Conservation (phyloP, 208 protist genomes). For the Leishmania mexicana region DNA sequence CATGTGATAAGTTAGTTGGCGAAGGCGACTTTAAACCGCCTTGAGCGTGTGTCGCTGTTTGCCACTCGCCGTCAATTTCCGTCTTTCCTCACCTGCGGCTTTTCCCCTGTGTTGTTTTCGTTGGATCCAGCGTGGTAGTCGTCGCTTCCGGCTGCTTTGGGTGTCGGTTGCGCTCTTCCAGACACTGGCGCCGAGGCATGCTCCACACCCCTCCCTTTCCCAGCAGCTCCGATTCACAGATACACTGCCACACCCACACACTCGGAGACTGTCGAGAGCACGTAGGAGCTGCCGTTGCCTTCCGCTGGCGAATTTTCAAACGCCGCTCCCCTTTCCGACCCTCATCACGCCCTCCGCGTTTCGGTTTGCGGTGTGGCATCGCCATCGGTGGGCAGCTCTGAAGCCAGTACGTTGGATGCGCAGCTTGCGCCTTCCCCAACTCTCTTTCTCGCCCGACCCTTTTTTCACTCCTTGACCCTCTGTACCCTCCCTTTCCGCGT, state of each 20-base stretch:
- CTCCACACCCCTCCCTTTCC: neutral
- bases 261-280: neutral
- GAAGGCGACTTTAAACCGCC: too few species aligned
- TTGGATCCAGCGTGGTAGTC: too few species aligned
- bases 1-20: too few species aligned
- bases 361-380: neutral
- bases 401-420: neutral
- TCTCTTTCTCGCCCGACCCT: neutral
- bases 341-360: slow-evolving; percentile 20
- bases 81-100: too few species aligned
- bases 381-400: neutral
- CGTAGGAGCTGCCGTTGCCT: neutral
- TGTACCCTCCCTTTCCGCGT: neutral
- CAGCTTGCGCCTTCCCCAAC: neutral
- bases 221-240: neutral
- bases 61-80: too few species aligned
- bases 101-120: too few species aligned
- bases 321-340: neutral
- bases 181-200: neutral
- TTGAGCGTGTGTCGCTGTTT: too few species aligned
- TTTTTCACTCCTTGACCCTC: neutral
- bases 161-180: neutral
- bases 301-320: neutral
- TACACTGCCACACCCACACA: neutral
- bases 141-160: too few species aligned